phyloP scores from a whole-genome alignment of 768 basidiomycete genomes.

The Piloderma croceum region DNA sequence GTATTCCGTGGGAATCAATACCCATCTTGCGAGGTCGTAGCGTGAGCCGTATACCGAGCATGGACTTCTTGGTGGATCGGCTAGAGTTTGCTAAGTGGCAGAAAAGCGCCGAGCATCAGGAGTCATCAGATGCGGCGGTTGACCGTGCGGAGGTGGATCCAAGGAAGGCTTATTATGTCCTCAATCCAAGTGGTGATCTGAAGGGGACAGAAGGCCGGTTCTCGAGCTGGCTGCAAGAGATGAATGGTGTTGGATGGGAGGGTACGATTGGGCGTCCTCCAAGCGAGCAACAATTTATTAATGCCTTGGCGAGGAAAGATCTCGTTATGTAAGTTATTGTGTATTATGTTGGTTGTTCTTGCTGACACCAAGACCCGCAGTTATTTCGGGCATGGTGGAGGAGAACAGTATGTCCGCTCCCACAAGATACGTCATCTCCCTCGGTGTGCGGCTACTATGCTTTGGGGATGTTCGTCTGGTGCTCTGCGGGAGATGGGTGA shows the following conservation, averaged over 20 bases:
- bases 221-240: slow-evolving; percentile 66
- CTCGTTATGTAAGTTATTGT: slow-evolving; percentile 77
- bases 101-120: slow-evolving; percentile 22
- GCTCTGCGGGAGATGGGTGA: slow-evolving; percentile 85
- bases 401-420: slow-evolving; percentile 88
- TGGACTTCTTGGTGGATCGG: slow-evolving; percentile 85
- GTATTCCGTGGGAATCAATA: slow-evolving; percentile 93
- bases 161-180: slow-evolving; percentile 68
- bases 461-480: slow-evolving; percentile 99
- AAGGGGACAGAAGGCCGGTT: slow-evolving; percentile 79
- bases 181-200: slow-evolving; percentile 93
- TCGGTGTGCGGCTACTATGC: slow-evolving; percentile 89
- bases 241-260: slow-evolving; percentile 75
- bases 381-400: slow-evolving; percentile 96
- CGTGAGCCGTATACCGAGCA: slow-evolving; percentile 87
- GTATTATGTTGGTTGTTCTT: background rate
- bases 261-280: slow-evolving; percentile 73
- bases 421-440: slow-evolving; percentile 77
- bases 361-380: slow-evolving; percentile 34
- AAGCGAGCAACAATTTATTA: slow-evolving; percentile 76
- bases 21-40: slow-evolving; percentile 79
- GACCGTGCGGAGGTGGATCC: slow-evolving; percentile 59
- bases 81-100: slow-evolving; percentile 53
- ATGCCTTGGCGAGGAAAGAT: slow-evolving; percentile 69
- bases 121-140: slow-evolving; percentile 16